Base-by-base conservation (phyloP, 1,284 basidiomycete genomes). In the Flammula alnicola region DNA sequence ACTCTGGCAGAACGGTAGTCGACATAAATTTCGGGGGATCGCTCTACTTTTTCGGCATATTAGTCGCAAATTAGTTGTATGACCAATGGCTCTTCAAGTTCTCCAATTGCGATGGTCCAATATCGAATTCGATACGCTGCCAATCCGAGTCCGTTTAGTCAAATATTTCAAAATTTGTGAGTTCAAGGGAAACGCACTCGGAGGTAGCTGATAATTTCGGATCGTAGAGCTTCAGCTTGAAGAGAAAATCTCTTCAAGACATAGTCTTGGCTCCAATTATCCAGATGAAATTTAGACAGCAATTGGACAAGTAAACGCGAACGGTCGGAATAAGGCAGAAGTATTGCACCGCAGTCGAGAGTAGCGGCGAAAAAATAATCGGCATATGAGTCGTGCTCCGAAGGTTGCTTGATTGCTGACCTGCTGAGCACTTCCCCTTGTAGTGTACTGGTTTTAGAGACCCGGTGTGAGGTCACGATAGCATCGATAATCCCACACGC, bases 341-440 rank as follows among this genome's bases (percentile, higher is more conserved):
- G 29, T 11, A 47, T 47, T 5, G 14, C n/a, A 32, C 36, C 26
- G 7, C 44, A 47, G 14, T 47, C 44, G 25, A 47, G 36, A 14
- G 17, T 36, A 2, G 44, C 44, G 19, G 38, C 44, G n/a, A 47
- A 47, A 27, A 22, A 47, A 29, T 14, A 47, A 36, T 47, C 44
- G 6, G 25, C 36, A 9, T 22, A 39, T 4, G 36, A 38, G 23
- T 47, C 44, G 12, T 38, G 36, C 20, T 47, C 36, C 2, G 16
- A 22, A 8, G 27, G 35, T 16, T 29, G 12, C 14, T 47, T 47
- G 27, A 31, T 45, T 12, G 22, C 20, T 10, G 14, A 27, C 16
- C 35, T 47, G n/a, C 19, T 22, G 5, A n/a, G 19, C 27, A 29
- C 23, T 38, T 38, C 11, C 3, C 22, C 14, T 43, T 1, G 16